Evolutionary conservation across 805 yeast species (phyloP).

Genomic region (Jamesozyma hellenica): DNA sequence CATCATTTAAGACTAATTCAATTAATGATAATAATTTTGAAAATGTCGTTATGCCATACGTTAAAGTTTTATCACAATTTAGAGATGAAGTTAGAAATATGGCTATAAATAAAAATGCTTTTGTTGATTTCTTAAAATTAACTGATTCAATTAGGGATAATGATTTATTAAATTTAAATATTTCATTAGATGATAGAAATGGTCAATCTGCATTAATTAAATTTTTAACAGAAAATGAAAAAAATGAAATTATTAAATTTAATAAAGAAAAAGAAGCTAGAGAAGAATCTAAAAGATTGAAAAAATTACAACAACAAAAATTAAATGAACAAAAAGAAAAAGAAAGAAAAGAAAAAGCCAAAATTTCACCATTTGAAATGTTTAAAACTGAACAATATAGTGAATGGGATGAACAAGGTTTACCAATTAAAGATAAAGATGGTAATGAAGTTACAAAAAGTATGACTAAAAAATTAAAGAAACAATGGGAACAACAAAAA

Average conservation of each 20-base stretch:
- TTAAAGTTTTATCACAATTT: conserved; percentile 65
- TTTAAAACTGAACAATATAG: conserved; percentile 54
- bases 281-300: conserved; percentile 27
- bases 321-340: conserved; percentile 51
- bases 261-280: conserved; percentile 52
- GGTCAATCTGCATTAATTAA: conserved; percentile 76
- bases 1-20: conserved; percentile 6
- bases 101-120: conserved; percentile 54
- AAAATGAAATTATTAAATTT: conserved; percentile 44
- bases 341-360: conserved; percentile 58
- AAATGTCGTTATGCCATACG: conserved; percentile 69
- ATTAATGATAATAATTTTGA: conserved; percentile 32
- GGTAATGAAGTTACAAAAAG: conserved; percentile 86
- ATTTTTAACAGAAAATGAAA: conserved; percentile 62
- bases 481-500: conserved; percentile 70
- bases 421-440: conserved; percentile 64
- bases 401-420: conserved; percentile 77
- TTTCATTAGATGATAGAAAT: conserved; percentile 81
- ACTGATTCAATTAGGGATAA: conserved; percentile 66
- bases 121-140: conserved; percentile 47
- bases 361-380: conserved; percentile 59
- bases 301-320: conserved; percentile 43
- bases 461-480: conserved; percentile 68
- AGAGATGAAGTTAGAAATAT: conserved; percentile 70
- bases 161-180: conserved; percentile 64